phyloP scores from a whole-genome alignment of 2,329 filamentous ascomycete species.

The Microascus cirrosus region DNA sequence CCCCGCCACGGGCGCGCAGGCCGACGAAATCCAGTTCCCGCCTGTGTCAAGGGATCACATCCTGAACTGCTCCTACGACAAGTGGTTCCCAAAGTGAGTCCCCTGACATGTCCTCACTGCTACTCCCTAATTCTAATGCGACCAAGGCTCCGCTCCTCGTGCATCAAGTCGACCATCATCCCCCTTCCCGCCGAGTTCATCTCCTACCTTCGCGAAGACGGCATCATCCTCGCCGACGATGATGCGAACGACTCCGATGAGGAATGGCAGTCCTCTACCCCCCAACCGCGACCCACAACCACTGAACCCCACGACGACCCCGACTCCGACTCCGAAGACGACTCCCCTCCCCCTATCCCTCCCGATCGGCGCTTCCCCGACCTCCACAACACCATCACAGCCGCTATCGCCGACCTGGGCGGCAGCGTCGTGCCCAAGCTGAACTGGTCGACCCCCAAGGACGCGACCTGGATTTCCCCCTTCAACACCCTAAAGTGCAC shows the following conservation, averaged over 20 bases:
- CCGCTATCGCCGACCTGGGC: constrained; percentile 68
- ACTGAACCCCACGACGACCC: constrained; percentile 18
- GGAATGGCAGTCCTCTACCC: constrained; percentile 25
- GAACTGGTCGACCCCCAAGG: constrained; percentile 95
- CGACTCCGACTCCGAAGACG: constrained; percentile 32
- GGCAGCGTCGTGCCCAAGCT: constrained; percentile 85
- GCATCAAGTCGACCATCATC: constrained; percentile 78
- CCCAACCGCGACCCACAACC: constrained; percentile 11
- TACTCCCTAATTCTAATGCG: not conserved
- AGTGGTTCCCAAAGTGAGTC: constrained; percentile 67
- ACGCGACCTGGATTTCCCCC: constrained; percentile 83
- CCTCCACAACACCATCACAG: constrained; percentile 65
- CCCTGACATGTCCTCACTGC: not conserved
- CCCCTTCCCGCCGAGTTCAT: constrained; percentile 66
- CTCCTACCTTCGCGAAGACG: constrained; percentile 80
- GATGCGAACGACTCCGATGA: constrained; percentile 39
- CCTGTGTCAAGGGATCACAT: constrained; percentile 80
- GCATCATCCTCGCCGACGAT: constrained; percentile 73
- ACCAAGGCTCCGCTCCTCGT: constrained; percentile 55
- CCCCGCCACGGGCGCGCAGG: not conserved
- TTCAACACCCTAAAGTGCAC: constrained; percentile 87
- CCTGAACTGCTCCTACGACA: constrained; percentile 86
- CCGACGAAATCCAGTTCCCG: constrained; percentile 50
- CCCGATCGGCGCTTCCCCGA: constrained; percentile 54
- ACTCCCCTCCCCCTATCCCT: constrained; percentile 24